Evolutionary conservation across 352 stramenopile genomes (phyloP), one percentile per base, ranked within the genome.

Genomic region (Phytopythium delawarense): DNA sequence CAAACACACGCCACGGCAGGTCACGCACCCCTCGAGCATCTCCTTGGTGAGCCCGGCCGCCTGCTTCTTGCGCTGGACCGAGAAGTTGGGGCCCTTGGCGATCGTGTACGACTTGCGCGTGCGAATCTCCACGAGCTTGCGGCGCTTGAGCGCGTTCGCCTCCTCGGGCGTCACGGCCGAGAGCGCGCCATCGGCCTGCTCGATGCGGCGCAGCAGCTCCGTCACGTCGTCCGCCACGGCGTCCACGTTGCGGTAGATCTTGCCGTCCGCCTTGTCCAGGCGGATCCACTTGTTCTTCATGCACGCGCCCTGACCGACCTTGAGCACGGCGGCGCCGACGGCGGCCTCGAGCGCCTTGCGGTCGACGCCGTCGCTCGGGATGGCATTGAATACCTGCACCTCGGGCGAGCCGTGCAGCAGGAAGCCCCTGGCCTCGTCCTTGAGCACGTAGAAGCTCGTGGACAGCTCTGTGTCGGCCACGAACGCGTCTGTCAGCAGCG

Each of bases 251-350:
- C 84, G 84, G 69, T 87, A 89, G 54, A 98, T 78, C 66, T 96
- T 94, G 23, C 79, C 84, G n/a, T 81, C 78, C 30, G 82, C 79
- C 66, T 96, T 96, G 75, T 98, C 91, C 61, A 98, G 91, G 57
- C 92, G 90, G 59, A 98, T 90, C 96, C 96, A 99, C 69, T 97
- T 98, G 79, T 98, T 98, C 80, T 99, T 98, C 92, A 99, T 98
- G 74, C 90, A 98, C 66, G 92, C 96, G 60, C 93, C 94, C 69
- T 98, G 93, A 13, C 96, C 97, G 70, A 99, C 93, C 71, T 99
- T 99, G 65, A 94, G 85, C 15, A 88, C 82, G 25, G 92, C 74
- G 23, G 92, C 87, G 30, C 89, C 85, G 6, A 99, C 85, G 3
- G 73, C 73, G 21, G 72, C 62, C 66, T 98, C 83, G 30, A 99